Percentiles rank a stretch among this genome's conserved stretches.
phyloP scores from a whole-genome alignment of 2,329 filamentous ascomycete genomes.

The Lachnellula arida region DNA sequence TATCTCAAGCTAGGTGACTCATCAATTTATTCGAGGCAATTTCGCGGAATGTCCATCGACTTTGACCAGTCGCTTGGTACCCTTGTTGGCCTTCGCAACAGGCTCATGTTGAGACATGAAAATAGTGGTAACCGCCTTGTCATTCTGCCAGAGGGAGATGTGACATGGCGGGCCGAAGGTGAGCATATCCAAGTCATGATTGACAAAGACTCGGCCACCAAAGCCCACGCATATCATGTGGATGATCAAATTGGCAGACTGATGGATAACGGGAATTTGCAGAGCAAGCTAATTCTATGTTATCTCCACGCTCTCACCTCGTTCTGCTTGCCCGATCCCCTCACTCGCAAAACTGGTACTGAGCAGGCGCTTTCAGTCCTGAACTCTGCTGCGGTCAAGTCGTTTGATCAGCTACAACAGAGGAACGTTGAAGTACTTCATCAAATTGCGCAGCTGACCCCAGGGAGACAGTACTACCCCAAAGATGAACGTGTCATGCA shows the following conservation, averaged over 20 bases:
- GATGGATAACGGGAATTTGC: conserved; percentile 11
- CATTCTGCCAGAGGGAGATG: conserved; percentile 35
- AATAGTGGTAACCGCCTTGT: conserved; percentile 29
- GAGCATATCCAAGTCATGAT: conserved; percentile 1
- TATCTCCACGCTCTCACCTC: conserved; percentile 52
- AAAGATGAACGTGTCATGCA: conserved; percentile 40
- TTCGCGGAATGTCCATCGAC: conserved; percentile 44
- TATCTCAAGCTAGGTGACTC: conserved; percentile 26
- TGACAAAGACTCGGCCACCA: not conserved
- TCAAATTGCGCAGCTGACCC: conserved; percentile 36
- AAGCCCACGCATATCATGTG: not conserved
- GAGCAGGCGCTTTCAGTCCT: conserved; percentile 48
- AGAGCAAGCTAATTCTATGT: conserved; percentile 47
- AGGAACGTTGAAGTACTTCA: conserved; percentile 34
- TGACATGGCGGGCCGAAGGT: conserved; percentile 7
- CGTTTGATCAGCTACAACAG: conserved; percentile 37
- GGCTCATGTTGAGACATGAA: conserved; percentile 40
- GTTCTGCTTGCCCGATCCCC: conserved; percentile 43
- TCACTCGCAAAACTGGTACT: conserved; percentile 47
- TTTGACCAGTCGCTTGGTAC: conserved; percentile 40
- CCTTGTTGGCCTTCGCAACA: conserved; percentile 43
- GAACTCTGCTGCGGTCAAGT: conserved; percentile 43
- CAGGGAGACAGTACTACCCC: conserved; percentile 42
- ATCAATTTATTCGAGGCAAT: conserved; percentile 40
- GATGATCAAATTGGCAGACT: not conserved